Evolutionary conservation across 169 alveolate species (phyloP), one percentile per base, ranked within the genome.

Genomic region (Ichthyophthirius multifiliis): DNA sequence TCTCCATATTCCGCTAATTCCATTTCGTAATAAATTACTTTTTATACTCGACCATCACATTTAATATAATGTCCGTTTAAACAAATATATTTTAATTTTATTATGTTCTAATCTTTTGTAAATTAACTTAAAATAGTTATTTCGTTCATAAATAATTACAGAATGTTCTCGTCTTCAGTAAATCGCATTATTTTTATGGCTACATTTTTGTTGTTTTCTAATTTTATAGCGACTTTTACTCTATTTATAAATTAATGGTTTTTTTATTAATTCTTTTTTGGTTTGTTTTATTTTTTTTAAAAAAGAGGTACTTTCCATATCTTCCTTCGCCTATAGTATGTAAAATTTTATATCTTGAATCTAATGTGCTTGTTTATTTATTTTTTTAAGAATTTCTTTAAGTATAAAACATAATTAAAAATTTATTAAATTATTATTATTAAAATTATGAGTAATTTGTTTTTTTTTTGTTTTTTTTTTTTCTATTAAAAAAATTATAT

Each of bases 1-100:
- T 90, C 95, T 44, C 95, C 95, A 5, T 87, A 82, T 23, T 63
- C 74, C n/a, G 92, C 95, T 5, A 85, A 55, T 71, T 73, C 74
- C 86, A 81, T 81, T 1, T 71, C 86, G 43, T 71, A 81, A 55
- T 81, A 81, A 0, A 76, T 20, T 30, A 81, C 86, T 9, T 44
- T 23, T 32, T 23, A 18, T 13, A 47, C 73, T 27, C 82, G 46
- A 12, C 86, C 86, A 44, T 81, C 82, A 13, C 65, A 39, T 63
- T 81, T 81, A 16, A 37, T 81, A 15, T 71, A 71, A 13, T 39
- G 15, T 1, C 86, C 86, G 48, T 73, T 47, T 35, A 46, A 18
- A 5, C 20, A 5, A n/a, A 81, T 82, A 27, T 74, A 27, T 10
- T 37, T 4, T 3, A 81, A 18, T 34, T 74, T 20, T 41, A 81